Base-by-base conservation (phyloP, 345 rosid species). In the Noccaea caerulescens region DNA sequence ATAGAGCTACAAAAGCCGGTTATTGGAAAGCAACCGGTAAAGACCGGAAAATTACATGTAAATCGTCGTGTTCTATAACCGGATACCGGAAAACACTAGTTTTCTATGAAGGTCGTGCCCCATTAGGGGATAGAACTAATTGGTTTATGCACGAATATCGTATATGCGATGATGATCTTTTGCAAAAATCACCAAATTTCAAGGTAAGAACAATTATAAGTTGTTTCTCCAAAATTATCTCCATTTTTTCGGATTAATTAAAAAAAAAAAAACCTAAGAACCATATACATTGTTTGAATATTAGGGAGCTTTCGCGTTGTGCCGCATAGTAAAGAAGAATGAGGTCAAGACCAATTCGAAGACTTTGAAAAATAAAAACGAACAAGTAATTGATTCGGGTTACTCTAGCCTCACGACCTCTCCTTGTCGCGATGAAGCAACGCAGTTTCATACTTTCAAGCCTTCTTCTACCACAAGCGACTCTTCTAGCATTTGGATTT, bases 301-400 rank as follows among this genome's bases (percentile, higher is more conserved):
- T 10, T 60, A 92, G 97, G 97, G 88, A 72, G 87, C 82, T 60
- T 93, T 81, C 59, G 92, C 85, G 43, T 72, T 90, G 80, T 93
- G 96, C 68, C 96, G 90, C 8, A 85, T 93, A 32, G 68, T 85
- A 16, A 90, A 90, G 54, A 86, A 71, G 85, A 90, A 83, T 13
- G 96, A 83, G 65, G 66, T 63, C 14, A 80, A 66, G 36, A 73
- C 83, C 66, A 80, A 25, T 25, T 25, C 27, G 3, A 25, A 82
- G 77, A 60, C 36, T 74, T 79, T 37, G 10, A 84, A 84, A 34
- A 78, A 62, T 59, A 77, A 78, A 14, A 83, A 76, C 12, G 89
- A 84, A 69, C 81, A 83, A 9, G 43, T 57, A 52, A 80, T 58
- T 64, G 68, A 71, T 77, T 82, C 93, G 3, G 46, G 20, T 32